A percentile compares a stretch with the other conserved stretches of the same genome.
Conservation (phyloP, 2,329 filamentous ascomycete genomes). For the Talaromyces sp. region DNA sequence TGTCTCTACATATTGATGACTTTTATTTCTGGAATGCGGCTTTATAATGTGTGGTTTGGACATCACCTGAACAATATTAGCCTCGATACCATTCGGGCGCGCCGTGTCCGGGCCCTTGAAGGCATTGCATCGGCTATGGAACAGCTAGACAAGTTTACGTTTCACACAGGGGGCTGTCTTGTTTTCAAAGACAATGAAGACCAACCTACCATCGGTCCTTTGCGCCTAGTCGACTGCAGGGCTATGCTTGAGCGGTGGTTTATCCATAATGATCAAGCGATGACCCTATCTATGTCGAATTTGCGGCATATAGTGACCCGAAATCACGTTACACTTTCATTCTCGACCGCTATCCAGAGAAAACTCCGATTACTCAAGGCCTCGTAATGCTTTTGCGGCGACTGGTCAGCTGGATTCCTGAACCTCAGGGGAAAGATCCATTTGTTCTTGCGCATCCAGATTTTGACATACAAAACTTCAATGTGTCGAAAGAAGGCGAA, state of each 20-base stretch:
- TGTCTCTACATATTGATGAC: constrained; percentile 24
- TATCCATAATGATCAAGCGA: constrained; percentile 12
- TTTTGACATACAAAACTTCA: constrained; percentile 26
- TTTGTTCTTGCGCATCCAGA: constrained; percentile 24
- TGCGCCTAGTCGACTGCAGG: constrained; percentile 5
- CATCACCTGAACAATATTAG: constrained; percentile 3
- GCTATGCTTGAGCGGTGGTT: constrained; percentile 13
- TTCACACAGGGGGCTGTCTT: background rate
- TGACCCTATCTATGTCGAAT: constrained; percentile 12
- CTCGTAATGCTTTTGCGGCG: constrained; percentile 9
- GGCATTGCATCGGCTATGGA: background rate
- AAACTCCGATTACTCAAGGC: constrained; percentile 1
- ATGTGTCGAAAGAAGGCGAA: constrained; percentile 22
- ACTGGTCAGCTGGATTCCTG: constrained; percentile 16
- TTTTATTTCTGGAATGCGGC: constrained; percentile 16
- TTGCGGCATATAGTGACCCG: constrained; percentile 5
- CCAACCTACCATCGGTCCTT: background rate
- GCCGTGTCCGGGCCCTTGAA: background rate
- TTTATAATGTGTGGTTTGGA: constrained; percentile 24
- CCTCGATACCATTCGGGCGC: background rate
- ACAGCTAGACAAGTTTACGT: background rate
- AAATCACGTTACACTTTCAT: constrained; percentile 10
- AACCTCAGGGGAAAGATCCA: background rate
- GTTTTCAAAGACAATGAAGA: background rate
- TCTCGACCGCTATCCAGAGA: constrained; percentile 1